Evolutionary conservation across 2,329 filamentous ascomycete genomes (phyloP).

Genomic region (Rutstroemia sp.): DNA sequence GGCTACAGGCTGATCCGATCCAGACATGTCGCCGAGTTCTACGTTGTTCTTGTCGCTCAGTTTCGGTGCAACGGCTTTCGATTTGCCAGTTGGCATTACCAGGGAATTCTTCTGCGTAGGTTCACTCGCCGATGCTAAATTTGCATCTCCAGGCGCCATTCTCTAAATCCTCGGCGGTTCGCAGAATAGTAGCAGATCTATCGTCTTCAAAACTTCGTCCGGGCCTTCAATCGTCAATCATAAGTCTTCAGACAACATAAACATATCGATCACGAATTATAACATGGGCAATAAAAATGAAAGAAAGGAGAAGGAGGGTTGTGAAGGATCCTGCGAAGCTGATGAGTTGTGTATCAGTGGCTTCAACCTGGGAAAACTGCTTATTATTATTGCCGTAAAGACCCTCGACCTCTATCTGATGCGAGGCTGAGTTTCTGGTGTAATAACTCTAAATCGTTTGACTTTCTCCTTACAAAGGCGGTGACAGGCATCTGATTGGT

Average conservation of each 20-base stretch:
- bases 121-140: conserved; percentile 13
- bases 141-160: conserved; percentile 22
- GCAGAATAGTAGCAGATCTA: background rate
- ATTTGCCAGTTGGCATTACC: conserved; percentile 49
- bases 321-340: background rate
- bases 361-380: background rate
- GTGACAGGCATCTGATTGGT: background rate
- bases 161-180: background rate
- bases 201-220: background rate
- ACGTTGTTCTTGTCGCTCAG: conserved; percentile 37
- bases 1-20: conserved; percentile 16
- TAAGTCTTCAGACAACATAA: background rate
- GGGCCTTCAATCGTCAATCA: conserved; percentile 2
- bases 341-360: conserved; percentile 1
- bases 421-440: conserved; percentile 7
- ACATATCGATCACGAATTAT: background rate
- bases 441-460: background rate
- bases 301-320: background rate
- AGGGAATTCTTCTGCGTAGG: conserved; percentile 30
- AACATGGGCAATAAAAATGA: background rate
- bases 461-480: background rate
- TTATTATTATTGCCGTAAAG: background rate
- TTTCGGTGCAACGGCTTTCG: conserved; percentile 44
- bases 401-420: background rate
- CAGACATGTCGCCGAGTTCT: conserved; percentile 28